Evolutionary conservation across 2,329 filamentous ascomycete species (phyloP).

Genomic region (Cordyceps cicadae): DNA sequence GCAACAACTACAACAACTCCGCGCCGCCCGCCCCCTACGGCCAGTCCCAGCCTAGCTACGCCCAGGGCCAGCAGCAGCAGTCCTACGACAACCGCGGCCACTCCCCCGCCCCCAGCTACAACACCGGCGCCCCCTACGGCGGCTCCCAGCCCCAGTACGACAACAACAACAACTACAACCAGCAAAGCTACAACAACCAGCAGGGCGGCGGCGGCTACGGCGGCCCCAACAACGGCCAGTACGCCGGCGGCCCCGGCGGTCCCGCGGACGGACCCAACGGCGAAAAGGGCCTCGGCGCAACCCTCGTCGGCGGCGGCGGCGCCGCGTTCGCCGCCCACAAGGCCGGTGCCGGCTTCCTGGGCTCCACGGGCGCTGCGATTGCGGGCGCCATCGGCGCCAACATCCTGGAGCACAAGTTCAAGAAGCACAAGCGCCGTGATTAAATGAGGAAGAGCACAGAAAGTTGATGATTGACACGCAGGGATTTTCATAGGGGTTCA

Average conservation of each 20-base stretch:
- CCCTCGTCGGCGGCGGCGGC: conserved; percentile 43
- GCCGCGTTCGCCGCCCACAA: conserved; percentile 48
- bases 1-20: neutral
- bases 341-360: conserved; percentile 42
- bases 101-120: conserved; percentile 16
- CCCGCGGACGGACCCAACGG: conserved; percentile 25
- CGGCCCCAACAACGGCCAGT: conserved; percentile 17
- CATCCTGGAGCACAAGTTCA: conserved; percentile 36
- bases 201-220: conserved; percentile 17
- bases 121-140: conserved; percentile 22
- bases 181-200: conserved; percentile 17
- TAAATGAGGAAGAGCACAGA: neutral
- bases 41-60: conserved; percentile 10
- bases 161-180: conserved; percentile 14
- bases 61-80: conserved; percentile 3
- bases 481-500: neutral
- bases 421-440: conserved; percentile 21
- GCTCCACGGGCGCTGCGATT: conserved; percentile 41
- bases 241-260: conserved; percentile 20
- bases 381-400: conserved; percentile 50
- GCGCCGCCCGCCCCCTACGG: neutral
- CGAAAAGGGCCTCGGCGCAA: conserved; percentile 49
- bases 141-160: conserved; percentile 16
- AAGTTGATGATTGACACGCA: neutral
- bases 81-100: conserved; percentile 11